These are phyloP conservation scores for Seiridium unicorne DNA, from an alignment of 2,329 filamentous ascomycete genomes.

Conservation along the genomic window DNA sequence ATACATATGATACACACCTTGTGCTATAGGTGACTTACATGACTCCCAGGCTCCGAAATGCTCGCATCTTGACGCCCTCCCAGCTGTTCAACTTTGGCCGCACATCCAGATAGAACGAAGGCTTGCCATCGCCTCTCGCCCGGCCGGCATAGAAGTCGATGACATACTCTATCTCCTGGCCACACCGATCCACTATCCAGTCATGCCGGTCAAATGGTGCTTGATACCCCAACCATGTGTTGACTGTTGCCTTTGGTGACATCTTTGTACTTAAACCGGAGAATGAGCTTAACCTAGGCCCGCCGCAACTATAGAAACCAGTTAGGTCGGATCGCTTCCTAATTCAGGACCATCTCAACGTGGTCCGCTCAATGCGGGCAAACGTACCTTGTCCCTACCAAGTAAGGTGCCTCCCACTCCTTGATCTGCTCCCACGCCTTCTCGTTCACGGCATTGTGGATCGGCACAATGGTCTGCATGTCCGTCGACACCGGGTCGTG, in stretches of 20 bases:
- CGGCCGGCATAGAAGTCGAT: constrained; percentile 95
- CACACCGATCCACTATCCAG: constrained; percentile 94
- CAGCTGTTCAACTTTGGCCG: constrained; percentile 66
- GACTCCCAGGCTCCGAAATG: constrained; percentile 48
- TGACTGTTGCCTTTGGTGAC: constrained; percentile 80
- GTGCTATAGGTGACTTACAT: constrained; percentile 26
- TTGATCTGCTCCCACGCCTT: constrained; percentile 91
- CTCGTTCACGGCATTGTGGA: constrained; percentile 99
- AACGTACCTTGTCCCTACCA: constrained; percentile 53
- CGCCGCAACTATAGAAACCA: constrained; percentile 54
- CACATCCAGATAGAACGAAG: constrained; percentile 67
- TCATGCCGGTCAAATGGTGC: constrained; percentile 94
- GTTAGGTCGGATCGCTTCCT: background rate
- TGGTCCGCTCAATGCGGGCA: background rate
- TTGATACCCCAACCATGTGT: constrained; percentile 83
- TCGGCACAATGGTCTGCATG: constrained; percentile 91
- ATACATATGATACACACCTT: background rate
- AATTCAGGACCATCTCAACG: background rate
- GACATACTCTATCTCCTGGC: constrained; percentile 83
- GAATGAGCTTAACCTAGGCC: constrained; percentile 82
- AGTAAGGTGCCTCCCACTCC: constrained; percentile 78
- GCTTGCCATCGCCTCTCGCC: constrained; percentile 33
- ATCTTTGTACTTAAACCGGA: constrained; percentile 67
- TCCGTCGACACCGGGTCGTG: constrained; percentile 69
- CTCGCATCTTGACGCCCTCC: constrained; percentile 68